Evolutionary conservation across 2,329 filamentous ascomycete genomes (phyloP), one percentile per base, ranked within the genome.

Genomic region (Fusarium robinianum): DNA sequence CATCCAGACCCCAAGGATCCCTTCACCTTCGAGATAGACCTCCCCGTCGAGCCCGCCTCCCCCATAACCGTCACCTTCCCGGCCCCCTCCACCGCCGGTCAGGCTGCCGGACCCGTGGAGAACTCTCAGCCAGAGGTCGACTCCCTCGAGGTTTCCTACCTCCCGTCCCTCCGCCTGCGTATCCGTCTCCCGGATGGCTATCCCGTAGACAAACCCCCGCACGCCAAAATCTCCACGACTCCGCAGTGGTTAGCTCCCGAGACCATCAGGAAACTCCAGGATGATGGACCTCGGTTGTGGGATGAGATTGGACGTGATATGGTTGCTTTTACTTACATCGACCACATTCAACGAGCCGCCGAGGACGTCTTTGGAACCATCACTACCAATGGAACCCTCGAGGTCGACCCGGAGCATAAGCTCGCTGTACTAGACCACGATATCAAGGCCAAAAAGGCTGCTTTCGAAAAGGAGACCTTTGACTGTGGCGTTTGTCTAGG

Each of bases 381-480:
- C 5, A 69, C 73, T 24, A 58, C 66, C 2, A 67, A 72, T 4
- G 76, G 76, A 5, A 70, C 67, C 12, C 67, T 86, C 21, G 67
- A 77, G 49, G 71, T 85, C 9, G 68, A 75, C 5, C 69, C 76
- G 2, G 74, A 77, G 46, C 75, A 82, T 61, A 87, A 89, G 67
- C 80, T 88, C 12, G 78, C 83, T 5, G 74, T 96, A 10, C 67
- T 96, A 29, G 87, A 90, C 54, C 90, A 88, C 59, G 87, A 96
- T 61, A 83, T 81, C 46, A 84, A 84, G 49, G 83, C 87, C 6
- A 87, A 86, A 62, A 80, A 81, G 41, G 80, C 81, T 15, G 82
- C 83, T 1, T 97, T 96, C 63, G 85, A 94, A 48, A 83, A 82
- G 55, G 87, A 85, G 58, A 95, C 89, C 0, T 96, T 94, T 63